Percentiles rank a stretch among this genome's conserved stretches.
These are phyloP conservation scores for Paragyromitra xinjiangensis DNA, from an alignment of 495 filamentous ascomycete species.

Conservation along the genomic window DNA sequence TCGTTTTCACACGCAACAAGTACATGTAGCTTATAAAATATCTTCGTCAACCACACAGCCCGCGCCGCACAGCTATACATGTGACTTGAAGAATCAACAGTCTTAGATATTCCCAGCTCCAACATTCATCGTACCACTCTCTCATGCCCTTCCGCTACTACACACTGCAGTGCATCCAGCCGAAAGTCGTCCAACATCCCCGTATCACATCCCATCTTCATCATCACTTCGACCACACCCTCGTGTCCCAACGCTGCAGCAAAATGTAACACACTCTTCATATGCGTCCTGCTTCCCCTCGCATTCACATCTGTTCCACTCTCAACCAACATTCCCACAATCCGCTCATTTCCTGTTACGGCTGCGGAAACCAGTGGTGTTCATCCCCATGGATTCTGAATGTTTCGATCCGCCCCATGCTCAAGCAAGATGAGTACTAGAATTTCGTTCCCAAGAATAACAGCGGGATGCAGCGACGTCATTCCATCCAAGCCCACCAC, in stretches of 20 bases:
- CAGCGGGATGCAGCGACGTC: not conserved
- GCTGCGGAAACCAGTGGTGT: not conserved
- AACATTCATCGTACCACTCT: not conserved
- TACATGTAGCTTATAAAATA: too few relatives aligned
- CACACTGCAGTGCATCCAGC: not conserved
- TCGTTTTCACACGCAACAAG: not conserved
- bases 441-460: not conserved
- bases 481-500: not conserved
- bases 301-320: not conserved
- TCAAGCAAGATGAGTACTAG: not conserved
- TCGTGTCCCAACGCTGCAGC: not conserved
- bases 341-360: not conserved
- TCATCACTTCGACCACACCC: not conserved
- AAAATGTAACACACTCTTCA: not conserved
- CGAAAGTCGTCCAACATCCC: not conserved
- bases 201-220: not conserved
- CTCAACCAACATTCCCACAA: not conserved
- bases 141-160: not conserved
- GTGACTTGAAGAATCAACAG: too few relatives aligned
- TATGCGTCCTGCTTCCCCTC: not conserved
- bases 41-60: too few relatives aligned
- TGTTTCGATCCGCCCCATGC: not conserved
- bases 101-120: too few relatives aligned
- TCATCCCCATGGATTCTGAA: not conserved
- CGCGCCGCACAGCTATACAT: too few relatives aligned